Percentiles rank a stretch among this genome's conserved stretches.
phyloP scores from a whole-genome alignment of 495 filamentous ascomycete species.

The Neurospora pannonica region DNA sequence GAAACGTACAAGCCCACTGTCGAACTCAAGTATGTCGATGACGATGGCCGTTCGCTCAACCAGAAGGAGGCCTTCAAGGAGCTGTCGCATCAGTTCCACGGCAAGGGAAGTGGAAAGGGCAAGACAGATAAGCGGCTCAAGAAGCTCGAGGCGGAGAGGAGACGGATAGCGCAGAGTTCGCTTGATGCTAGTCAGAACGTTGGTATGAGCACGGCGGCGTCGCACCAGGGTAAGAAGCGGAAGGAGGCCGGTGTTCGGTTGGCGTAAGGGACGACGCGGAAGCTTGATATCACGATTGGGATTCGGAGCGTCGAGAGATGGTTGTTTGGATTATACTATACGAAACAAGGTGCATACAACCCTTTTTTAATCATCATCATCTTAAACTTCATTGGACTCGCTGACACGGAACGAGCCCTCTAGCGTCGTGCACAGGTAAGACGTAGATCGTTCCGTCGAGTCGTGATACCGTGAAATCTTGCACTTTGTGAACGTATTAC shows the following conservation, averaged over 20 bases:
- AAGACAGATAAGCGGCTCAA: constrained; percentile 96
- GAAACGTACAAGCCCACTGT: constrained; percentile 83
- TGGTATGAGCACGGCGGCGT: constrained; percentile 73
- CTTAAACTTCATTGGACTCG: not conserved
- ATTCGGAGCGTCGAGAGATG: not conserved
- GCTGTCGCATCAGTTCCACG: constrained; percentile 93
- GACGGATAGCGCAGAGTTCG: constrained; percentile 66
- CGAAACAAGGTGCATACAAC: constrained; percentile 4
- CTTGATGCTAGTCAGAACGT: constrained; percentile 74
- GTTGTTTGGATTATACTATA: not conserved
- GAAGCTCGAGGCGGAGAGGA: constrained; percentile 95
- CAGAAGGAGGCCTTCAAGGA: constrained; percentile 90
- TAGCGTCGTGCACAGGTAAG: not conserved
- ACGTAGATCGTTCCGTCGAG: not conserved
- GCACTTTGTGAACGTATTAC: too few species aligned
- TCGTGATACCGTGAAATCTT: too few species aligned
- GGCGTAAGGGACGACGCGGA: constrained; percentile 34
- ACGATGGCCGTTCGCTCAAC: constrained; percentile 71
- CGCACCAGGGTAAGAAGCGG: constrained; percentile 68
- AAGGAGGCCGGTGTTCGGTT: constrained; percentile 84
- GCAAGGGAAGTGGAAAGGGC: constrained; percentile 91
- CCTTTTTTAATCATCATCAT: not conserved
- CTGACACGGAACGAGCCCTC: constrained; percentile 1
- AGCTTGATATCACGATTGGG: not conserved
- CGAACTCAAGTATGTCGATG: constrained; percentile 83